Base-by-base conservation (phyloP, 2,329 filamentous ascomycete genomes). In the Whalleya microplaca region DNA sequence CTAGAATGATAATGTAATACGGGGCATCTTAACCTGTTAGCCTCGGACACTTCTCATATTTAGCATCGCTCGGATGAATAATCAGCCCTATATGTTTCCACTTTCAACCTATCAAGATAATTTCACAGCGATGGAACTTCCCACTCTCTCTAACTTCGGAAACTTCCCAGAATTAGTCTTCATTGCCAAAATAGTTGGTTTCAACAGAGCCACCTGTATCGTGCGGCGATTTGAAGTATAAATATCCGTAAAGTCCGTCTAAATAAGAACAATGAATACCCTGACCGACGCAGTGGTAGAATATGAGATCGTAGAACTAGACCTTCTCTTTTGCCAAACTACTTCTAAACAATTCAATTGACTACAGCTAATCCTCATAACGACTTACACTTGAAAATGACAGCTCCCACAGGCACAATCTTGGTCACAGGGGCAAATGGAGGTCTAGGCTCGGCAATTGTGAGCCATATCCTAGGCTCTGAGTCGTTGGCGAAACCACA, bases 351-450 rank as follows among this genome's bases (percentile, higher is more conserved):
- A 12, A 7, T 37, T 37, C 5, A 37, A 12, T 7, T 16, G 14
- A 8, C 14, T 3, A 16, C 8, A 37, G 10, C 32, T 37, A 14
- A 37, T 16, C 10, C 3, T 14, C 10, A 12, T 8, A 3, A 37
- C 32, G 3, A 16, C 3, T 20, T 21, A 19, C 40, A 21, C 41
- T 23, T n/a, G 32, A 40, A 40, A 9, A 60, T 62, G 56, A 18
- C 48, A 37, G 32, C 23, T 53, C 58, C 19, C 40, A 59, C 55
- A 7, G 62, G 58, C 5, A 62, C 61, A 10, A 59, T 64, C 45
- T 21, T 65, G 20, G 41, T 65, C 45, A 66, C 64, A 2, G 64
- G 64, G 21, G 55, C 64, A 44, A 66, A 64, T 19, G 64, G 61
- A 40, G 64, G 64, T 23, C 42, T 66, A 3, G 64, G 64, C 21